Evolutionary conservation across 768 basidiomycete genomes (phyloP).

Genomic region (Xerocomus spinulosus): DNA sequence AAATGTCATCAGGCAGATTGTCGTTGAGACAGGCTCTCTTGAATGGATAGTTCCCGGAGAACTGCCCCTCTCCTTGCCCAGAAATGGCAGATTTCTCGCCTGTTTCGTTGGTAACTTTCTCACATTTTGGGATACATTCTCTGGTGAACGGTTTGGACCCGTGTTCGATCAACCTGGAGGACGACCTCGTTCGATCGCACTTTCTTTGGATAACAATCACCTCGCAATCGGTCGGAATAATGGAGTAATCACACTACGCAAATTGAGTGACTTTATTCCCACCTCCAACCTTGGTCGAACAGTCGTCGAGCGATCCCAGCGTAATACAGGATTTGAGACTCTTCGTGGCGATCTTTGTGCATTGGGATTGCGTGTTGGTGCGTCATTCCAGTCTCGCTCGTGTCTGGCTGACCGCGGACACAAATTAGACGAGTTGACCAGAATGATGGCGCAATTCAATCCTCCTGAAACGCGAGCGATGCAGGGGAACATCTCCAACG

Average conservation of each 20-base stretch:
- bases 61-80: neutral
- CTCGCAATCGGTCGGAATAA: constrained; percentile 1
- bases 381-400: neutral
- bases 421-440: neutral
- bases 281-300: neutral
- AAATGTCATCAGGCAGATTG: neutral
- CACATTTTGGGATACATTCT: constrained; percentile 6
- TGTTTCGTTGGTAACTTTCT: neutral
- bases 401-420: neutral
- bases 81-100: neutral
- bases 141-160: constrained; percentile 1
- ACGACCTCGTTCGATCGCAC: constrained; percentile 1
- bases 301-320: neutral
- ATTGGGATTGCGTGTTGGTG: neutral
- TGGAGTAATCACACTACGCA: neutral
- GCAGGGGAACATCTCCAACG: neutral
- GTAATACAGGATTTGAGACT: neutral
- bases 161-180: neutral
- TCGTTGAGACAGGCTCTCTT: neutral
- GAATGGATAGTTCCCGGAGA: neutral
- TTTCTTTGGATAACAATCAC: neutral
- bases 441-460: neutral
- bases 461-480: neutral
- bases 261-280: neutral
- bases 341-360: neutral